Conservation (phyloP, 2,329 filamentous ascomycete genomes). For the Exophiala calicioides region DNA sequence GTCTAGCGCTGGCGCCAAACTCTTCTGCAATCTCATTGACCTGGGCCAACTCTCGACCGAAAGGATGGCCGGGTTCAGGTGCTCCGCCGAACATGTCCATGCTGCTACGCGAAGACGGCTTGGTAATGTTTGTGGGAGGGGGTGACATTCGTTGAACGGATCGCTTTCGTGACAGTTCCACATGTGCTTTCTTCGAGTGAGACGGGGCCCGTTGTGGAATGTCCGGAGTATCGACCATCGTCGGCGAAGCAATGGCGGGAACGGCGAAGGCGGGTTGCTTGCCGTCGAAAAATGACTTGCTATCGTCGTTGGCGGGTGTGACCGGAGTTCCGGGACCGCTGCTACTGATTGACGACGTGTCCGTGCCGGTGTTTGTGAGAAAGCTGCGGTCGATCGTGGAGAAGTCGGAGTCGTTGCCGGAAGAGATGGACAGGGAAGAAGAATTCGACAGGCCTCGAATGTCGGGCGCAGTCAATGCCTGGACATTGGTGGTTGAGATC, state of each 20-base stretch:
- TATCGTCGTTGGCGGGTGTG: constrained; percentile 57
- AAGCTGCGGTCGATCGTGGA: constrained; percentile 49
- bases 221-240: constrained; percentile 58
- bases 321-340: constrained; percentile 45
- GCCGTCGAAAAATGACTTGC: constrained; percentile 59
- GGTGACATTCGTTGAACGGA: constrained; percentile 59
- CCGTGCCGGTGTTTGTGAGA: constrained; percentile 49
- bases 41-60: constrained; percentile 85
- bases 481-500: constrained; percentile 92
- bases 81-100: constrained; percentile 40
- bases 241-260: constrained; percentile 51
- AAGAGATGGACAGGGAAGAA: constrained; percentile 54
- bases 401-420: constrained; percentile 68
- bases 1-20: constrained; percentile 60
- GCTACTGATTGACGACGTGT: constrained; percentile 37
- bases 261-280: constrained; percentile 69
- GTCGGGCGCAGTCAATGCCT: constrained; percentile 91
- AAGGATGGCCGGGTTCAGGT: constrained; percentile 62
- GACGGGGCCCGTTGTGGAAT: constrained; percentile 79
- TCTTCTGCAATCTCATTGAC: constrained; percentile 93
- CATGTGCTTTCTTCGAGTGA: constrained; percentile 85
- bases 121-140: constrained; percentile 41
- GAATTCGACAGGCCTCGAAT: constrained; percentile 54
- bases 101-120: constrained; percentile 35
- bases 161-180: constrained; percentile 69